phyloP scores from a whole-genome alignment of 140 eudicot genomes.

The Bidens hawaiensis region DNA sequence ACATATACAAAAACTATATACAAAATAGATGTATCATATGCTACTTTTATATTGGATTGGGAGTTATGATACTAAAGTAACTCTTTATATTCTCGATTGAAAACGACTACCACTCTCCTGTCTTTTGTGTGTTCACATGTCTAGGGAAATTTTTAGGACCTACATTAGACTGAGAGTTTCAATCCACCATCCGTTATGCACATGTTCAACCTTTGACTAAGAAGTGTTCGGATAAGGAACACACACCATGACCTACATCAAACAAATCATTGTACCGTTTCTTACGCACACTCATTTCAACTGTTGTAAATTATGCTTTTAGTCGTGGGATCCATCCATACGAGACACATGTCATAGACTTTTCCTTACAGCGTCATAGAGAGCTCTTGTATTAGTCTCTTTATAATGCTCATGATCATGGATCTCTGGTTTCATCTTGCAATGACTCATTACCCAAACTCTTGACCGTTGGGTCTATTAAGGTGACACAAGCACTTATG shows the following conservation, averaged over 20 bases:
- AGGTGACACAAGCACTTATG: not conserved
- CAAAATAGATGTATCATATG: not conserved
- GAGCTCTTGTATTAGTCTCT: too few species aligned
- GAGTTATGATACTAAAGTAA: not conserved
- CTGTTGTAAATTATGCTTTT: not conserved
- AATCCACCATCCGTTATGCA: constrained; percentile 13
- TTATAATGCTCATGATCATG: not conserved
- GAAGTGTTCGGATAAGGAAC: not conserved
- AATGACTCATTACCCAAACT: not conserved
- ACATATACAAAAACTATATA: not conserved
- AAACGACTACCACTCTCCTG: constrained; percentile 1
- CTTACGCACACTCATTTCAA: not conserved
- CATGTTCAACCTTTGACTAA: constrained; percentile 9
- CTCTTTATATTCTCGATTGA: constrained; percentile 8
- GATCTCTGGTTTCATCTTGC: not conserved
- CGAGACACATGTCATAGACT: not conserved
- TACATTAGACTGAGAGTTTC: not conserved
- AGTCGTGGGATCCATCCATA: not conserved
- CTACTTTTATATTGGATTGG: not conserved
- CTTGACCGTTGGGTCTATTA: not conserved
- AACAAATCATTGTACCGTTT: not conserved
- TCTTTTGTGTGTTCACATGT: constrained; percentile 4
- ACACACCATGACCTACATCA: not conserved
- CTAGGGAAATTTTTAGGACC: constrained; percentile 2
- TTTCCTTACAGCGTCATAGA: too few species aligned